Conservation (phyloP, 148 eudicot species). For the Fagopyrum homotropicum region DNA sequence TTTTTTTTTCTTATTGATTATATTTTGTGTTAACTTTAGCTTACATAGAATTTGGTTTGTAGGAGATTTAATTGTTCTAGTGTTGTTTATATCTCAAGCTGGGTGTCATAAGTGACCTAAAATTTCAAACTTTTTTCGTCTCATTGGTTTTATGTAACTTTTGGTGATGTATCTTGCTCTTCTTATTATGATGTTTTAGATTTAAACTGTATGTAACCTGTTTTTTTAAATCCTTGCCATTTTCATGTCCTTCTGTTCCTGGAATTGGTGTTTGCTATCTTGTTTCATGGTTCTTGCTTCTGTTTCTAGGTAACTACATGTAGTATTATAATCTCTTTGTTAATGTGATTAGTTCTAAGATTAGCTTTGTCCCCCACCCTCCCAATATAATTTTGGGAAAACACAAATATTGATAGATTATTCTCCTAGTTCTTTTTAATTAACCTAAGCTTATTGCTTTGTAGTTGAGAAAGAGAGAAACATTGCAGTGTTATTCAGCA, state of each 20-base stretch:
- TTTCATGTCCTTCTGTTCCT: not conserved
- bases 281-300: not conserved
- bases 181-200: not conserved
- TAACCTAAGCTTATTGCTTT: not conserved
- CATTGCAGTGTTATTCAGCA: not conserved
- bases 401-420: not conserved
- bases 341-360: too few species aligned
- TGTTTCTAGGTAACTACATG: not conserved
- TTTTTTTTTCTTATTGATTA: not conserved
- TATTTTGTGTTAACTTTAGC: not conserved
- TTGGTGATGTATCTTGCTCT: not conserved
- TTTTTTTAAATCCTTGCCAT: not conserved
- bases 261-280: not conserved
- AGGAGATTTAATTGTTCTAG: not conserved
- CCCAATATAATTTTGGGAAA: not conserved
- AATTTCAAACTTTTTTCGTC: too few species aligned
- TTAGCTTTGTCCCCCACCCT: too few species aligned
- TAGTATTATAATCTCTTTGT: too few species aligned
- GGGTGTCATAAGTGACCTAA: not conserved
- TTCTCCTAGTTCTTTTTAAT: not conserved
- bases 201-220: not conserved
- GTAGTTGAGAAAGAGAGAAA: not conserved
- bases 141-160: not conserved
- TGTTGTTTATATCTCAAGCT: not conserved
- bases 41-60: not conserved